Evolutionary conservation across 768 basidiomycete species (phyloP).

Genomic region (Serendipita vermifera): DNA sequence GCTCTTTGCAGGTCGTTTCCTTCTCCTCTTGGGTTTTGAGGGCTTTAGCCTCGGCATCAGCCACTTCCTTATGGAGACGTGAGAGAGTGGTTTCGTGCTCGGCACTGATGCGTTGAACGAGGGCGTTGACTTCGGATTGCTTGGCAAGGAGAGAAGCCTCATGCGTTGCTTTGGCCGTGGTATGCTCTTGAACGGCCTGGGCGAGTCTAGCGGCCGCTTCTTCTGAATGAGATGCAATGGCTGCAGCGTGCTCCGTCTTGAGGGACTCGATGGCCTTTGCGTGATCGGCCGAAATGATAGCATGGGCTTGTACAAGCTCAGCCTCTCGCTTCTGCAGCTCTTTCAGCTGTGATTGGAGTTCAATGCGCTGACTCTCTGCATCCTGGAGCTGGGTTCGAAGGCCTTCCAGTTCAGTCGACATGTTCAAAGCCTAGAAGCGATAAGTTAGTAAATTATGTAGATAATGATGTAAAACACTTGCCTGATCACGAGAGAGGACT

Average conservation of each 20-base stretch:
- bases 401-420: constrained; percentile 75
- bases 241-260: constrained; percentile 32
- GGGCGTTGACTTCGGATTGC: constrained; percentile 29
- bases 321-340: constrained; percentile 43
- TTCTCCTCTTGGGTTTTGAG: constrained; percentile 39
- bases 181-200: constrained; percentile 13
- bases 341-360: constrained; percentile 10
- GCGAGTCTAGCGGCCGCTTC: constrained; percentile 32
- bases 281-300: constrained; percentile 22
- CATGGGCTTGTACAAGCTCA: constrained; percentile 26
- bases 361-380: constrained; percentile 11
- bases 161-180: constrained; percentile 32
- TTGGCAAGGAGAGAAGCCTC: constrained; percentile 32
- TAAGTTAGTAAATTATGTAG: constrained; percentile 9
- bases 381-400: constrained; percentile 31
- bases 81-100: constrained; percentile 34
- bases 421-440: constrained; percentile 52
- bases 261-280: constrained; percentile 31
- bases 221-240: constrained; percentile 18
- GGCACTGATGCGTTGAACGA: constrained; percentile 35
- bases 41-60: constrained; percentile 26
- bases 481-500: constrained; percentile 75
- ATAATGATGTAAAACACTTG: constrained; percentile 22
- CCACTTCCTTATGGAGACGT: constrained; percentile 33
- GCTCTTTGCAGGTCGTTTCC: constrained; percentile 43